phyloP scores from a whole-genome alignment of 768 basidiomycete genomes.

The Tylopilus plumbeoviolaceoides region DNA sequence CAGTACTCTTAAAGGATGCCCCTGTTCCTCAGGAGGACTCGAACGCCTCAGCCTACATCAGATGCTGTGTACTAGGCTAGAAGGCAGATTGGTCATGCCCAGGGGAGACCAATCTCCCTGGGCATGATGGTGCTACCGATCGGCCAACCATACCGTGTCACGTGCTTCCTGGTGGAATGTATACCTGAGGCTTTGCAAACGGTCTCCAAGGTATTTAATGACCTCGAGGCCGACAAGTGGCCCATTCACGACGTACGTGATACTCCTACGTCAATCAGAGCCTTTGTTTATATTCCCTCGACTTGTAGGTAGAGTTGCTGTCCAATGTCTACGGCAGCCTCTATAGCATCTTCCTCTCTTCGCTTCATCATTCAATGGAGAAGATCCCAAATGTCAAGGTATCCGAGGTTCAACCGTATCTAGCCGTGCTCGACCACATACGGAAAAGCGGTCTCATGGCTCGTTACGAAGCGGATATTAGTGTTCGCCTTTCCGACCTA shows the following conservation, averaged over 20 bases:
- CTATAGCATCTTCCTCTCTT: conserved; percentile 84
- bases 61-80: too few relatives aligned
- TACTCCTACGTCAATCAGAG: neutral
- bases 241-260: conserved; percentile 72
- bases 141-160: conserved; percentile 68
- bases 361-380: conserved; percentile 82
- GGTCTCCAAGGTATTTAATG: conserved; percentile 64
- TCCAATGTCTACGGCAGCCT: conserved; percentile 64
- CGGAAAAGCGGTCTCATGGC: conserved; percentile 64
- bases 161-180: conserved; percentile 89
- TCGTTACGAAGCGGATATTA: conserved; percentile 70
- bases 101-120: too few relatives aligned
- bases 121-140: too few relatives aligned
- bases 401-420: conserved; percentile 59
- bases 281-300: conserved; percentile 5
- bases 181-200: conserved; percentile 84
- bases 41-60: too few relatives aligned
- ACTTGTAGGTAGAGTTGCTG: conserved; percentile 59
- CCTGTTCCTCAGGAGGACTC: too few relatives aligned
- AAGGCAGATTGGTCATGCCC: too few relatives aligned
- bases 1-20: too few relatives aligned
- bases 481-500: conserved; percentile 62
- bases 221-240: conserved; percentile 75
- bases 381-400: conserved; percentile 67
- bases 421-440: conserved; percentile 68